Evolutionary conservation across 768 basidiomycete species (phyloP).

Genomic region (Lactifluus rugatus): DNA sequence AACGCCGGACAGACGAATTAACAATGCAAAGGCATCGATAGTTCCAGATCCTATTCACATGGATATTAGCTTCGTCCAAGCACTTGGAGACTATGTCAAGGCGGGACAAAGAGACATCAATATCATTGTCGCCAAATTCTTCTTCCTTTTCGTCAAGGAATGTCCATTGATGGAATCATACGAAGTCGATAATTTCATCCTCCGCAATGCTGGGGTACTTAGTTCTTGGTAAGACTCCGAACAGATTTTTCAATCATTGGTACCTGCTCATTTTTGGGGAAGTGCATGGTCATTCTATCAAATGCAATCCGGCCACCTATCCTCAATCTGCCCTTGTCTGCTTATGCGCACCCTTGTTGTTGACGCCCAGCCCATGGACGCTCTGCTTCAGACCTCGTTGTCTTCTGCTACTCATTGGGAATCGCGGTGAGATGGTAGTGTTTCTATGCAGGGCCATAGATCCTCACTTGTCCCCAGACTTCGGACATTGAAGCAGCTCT

Average conservation of each 20-base stretch:
- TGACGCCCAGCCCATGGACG: slow-evolving; percentile 52
- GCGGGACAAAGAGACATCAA: slow-evolving; percentile 40
- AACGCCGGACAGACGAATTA: slow-evolving; percentile 36
- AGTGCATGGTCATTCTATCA: slow-evolving; percentile 66
- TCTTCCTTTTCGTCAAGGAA: slow-evolving; percentile 49
- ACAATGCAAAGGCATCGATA: slow-evolving; percentile 32
- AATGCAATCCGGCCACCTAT: slow-evolving; percentile 47
- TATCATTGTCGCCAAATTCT: slow-evolving; percentile 49
- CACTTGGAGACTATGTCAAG: slow-evolving; percentile 42
- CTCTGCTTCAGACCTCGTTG: slow-evolving; percentile 36
- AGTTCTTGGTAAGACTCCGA: slow-evolving; percentile 42
- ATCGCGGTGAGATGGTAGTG: slow-evolving; percentile 34
- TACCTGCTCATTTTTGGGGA: neutral
- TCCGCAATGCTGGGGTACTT: slow-evolving; percentile 51
- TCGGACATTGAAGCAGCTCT: slow-evolving; percentile 43
- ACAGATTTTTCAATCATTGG: neutral
- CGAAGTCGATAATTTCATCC: slow-evolving; percentile 65
- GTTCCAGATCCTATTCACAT: slow-evolving; percentile 53
- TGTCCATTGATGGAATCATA: slow-evolving; percentile 52
- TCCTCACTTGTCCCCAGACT: slow-evolving; percentile 31
- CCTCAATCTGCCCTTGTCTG: slow-evolving; percentile 43
- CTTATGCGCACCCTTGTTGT: slow-evolving; percentile 52
- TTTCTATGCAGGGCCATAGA: neutral
- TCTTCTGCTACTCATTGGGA: slow-evolving; percentile 36
- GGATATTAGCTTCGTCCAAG: slow-evolving; percentile 45